Conservation (phyloP, 495 filamentous ascomycete genomes). For the Extremus antarcticus region DNA sequence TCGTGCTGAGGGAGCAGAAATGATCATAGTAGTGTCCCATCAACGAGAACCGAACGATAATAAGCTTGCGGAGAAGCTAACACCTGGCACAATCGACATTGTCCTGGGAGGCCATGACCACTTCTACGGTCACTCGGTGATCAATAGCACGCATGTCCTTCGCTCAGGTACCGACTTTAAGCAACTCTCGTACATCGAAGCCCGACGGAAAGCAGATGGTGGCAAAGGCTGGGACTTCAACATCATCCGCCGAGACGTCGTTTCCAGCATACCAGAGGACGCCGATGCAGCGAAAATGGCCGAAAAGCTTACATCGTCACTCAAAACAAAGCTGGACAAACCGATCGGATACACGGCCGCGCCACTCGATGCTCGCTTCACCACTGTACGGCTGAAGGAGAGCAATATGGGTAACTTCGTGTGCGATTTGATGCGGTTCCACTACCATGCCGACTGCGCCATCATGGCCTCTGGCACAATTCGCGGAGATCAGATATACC, state of each 20-base stretch:
- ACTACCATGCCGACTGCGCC: constrained; percentile 68
- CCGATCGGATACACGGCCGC: constrained; percentile 70
- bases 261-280: constrained; percentile 54
- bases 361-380: constrained; percentile 75
- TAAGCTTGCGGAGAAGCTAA: constrained; percentile 60
- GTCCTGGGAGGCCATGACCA: constrained; percentile 87
- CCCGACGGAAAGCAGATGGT: constrained; percentile 32
- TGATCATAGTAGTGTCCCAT: constrained; percentile 73
- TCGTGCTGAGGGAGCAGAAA: constrained; percentile 64
- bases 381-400: constrained; percentile 63
- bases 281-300: constrained; percentile 45
- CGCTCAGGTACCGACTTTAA: constrained; percentile 84
- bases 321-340: constrained; percentile 67
- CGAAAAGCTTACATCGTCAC: constrained; percentile 52
- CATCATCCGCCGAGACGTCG: constrained; percentile 62
- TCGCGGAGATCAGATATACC: constrained; percentile 79
- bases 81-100: constrained; percentile 62
- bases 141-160: constrained; percentile 70
- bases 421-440: constrained; percentile 76
- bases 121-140: constrained; percentile 63
- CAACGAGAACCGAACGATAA: constrained; percentile 68
- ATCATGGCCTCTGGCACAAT: constrained; percentile 86
- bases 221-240: constrained; percentile 58
- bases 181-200: constrained; percentile 79
- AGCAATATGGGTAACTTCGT: constrained; percentile 84